phyloP scores from a whole-genome alignment of 2,329 filamentous ascomycete species.

The Aureobasidium mangrovei region DNA sequence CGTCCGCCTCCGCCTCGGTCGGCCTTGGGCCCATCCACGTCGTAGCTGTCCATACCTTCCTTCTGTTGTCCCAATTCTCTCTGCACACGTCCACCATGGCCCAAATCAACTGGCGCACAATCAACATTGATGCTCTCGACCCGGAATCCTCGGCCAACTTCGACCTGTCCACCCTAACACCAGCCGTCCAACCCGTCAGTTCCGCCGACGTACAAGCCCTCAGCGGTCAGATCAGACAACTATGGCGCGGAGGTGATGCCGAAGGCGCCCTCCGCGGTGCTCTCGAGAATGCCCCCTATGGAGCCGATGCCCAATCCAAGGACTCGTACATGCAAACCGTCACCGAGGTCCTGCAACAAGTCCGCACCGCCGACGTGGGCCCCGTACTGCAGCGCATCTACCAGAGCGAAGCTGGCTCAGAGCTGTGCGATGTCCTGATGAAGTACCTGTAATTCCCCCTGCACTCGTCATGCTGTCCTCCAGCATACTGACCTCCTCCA shows the following conservation, averaged over 20 bases:
- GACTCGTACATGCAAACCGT: constrained; percentile 82
- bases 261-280: constrained; percentile 79
- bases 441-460: constrained; percentile 73
- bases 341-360: constrained; percentile 87
- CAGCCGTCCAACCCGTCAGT: constrained; percentile 62
- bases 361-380: constrained; percentile 93
- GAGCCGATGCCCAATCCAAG: constrained; percentile 47
- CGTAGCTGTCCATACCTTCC: neutral
- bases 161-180: constrained; percentile 73
- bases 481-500: constrained; percentile 28
- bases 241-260: constrained; percentile 75
- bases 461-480: too few relatives aligned
- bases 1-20: neutral
- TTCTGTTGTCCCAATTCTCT: neutral
- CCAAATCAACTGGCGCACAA: constrained; percentile 64
- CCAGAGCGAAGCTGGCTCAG: constrained; percentile 65
- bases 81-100: constrained; percentile 30
- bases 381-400: constrained; percentile 78
- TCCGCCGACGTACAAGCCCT: constrained; percentile 72
- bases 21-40: too few relatives aligned
- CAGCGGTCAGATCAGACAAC: constrained; percentile 73
- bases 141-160: constrained; percentile 90
- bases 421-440: constrained; percentile 87
- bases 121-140: constrained; percentile 87
- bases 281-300: constrained; percentile 74